Base-by-base conservation (phyloP, 768 basidiomycete species). In the Rhizopogon vulgaris region DNA sequence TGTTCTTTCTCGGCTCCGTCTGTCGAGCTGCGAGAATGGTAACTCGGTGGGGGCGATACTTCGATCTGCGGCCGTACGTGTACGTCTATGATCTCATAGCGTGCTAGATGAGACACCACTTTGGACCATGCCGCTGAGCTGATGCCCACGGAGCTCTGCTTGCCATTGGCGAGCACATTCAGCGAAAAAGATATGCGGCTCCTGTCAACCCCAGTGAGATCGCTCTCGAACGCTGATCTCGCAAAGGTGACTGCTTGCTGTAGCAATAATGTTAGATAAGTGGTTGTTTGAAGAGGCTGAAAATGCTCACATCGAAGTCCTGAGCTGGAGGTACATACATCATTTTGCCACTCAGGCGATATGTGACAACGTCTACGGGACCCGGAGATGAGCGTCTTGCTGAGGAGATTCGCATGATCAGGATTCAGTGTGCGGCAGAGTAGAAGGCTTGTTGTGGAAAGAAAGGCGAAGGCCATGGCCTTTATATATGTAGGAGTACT, bases 191-290 rank as follows among this genome's bases (percentile, higher is more conserved):
- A 65, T 5, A 84, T 73, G 1, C 72, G 70, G 1, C 73, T 63
- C 28, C 74, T 68, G 1, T 70, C 58, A 6, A 76, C 53, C 6
- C 60, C 51, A 6, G 56, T 60, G 25, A 83, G 74, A 38, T 59
- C 54, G 9, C 69, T 69, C 2, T 71, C 65, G 34, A 78, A 83
- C 39, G 77, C 80, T 49, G 76, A 70, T 37, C 74, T 72, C 4
- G 78, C 80, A 36, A 75, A 68, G 22, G 71, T 68, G 28, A 84
- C 59, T 0, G 82, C 82, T 67, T 75, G 64, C 80, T 82, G 37
- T 18, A 22, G 15, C 3, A 3, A 24, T 14, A 15, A 2, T 18
- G 10, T 30, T 7, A 22, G 41, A 14, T 32, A 2, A 43, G 9
- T 28, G 22, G 7, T 39, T 10, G 14, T 0, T n/a, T 25, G 18